A percentile compares a stretch with the other conserved stretches of the same genome.
These are phyloP conservation scores for Arachnopeziza araneosa DNA, from an alignment of 2,329 filamentous ascomycete genomes.

Conservation along the genomic window DNA sequence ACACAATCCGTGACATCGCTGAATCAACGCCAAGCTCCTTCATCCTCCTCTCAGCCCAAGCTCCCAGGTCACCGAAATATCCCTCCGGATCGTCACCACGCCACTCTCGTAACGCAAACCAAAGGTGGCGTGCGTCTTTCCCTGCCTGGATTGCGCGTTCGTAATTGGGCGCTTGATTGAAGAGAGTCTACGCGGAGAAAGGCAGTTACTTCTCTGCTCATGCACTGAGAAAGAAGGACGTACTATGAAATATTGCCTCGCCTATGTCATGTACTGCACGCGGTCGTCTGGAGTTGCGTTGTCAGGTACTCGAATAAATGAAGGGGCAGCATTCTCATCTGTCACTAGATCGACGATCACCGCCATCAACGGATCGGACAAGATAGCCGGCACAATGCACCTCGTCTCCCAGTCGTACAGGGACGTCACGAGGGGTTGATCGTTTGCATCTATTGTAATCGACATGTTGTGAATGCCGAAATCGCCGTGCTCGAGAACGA, in stretches of 20 bases:
- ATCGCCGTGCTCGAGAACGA: constrained; percentile 33
- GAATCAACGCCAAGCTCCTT: constrained; percentile 3
- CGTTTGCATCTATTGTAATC: constrained; percentile 16
- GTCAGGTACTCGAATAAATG: constrained; percentile 5
- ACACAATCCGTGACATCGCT: not conserved
- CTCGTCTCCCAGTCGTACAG: constrained; percentile 29
- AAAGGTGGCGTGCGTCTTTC: constrained; percentile 27
- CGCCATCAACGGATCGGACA: constrained; percentile 22
- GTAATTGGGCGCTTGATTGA: constrained; percentile 18
- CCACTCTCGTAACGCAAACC: constrained; percentile 24
- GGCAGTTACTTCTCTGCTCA: constrained; percentile 1
- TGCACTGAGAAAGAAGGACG: constrained; percentile 4
- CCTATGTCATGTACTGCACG: constrained; percentile 19
- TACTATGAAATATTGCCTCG: constrained; percentile 27
- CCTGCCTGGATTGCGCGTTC: constrained; percentile 21
- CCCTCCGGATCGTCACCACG: constrained; percentile 11
- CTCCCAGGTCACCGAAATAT: constrained; percentile 14
- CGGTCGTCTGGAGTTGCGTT: constrained; percentile 10
- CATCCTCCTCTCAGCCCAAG: constrained; percentile 5
- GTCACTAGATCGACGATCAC: constrained; percentile 17
- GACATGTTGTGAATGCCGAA: constrained; percentile 30
- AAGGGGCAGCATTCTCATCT: constrained; percentile 19
- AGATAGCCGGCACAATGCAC: constrained; percentile 29
- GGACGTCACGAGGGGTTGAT: constrained; percentile 23
- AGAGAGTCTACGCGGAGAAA: constrained; percentile 1